A percentile compares a stretch with the other conserved stretches of the same genome.
Conservation (phyloP, 1,284 basidiomycete species). For the Lentinus polychrous region DNA sequence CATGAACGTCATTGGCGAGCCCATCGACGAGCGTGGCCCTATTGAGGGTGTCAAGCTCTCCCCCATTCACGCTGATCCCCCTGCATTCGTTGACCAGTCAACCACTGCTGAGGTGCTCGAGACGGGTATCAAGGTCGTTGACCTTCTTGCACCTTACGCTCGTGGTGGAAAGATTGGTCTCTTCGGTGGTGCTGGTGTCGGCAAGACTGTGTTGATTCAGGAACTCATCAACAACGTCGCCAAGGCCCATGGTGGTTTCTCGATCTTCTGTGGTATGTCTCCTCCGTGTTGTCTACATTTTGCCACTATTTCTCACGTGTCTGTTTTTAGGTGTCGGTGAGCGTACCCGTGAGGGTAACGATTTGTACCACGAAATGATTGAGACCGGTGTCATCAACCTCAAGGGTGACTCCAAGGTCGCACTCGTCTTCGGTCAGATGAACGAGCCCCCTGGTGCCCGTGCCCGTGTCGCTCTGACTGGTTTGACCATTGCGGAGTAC, state of each 20-base stretch:
- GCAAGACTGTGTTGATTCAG: slow-evolving; percentile 98
- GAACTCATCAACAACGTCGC: slow-evolving; percentile 99
- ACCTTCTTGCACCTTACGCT: slow-evolving; percentile 97
- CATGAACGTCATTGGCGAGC: slow-evolving; percentile 99
- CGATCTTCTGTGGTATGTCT: slow-evolving; percentile 93
- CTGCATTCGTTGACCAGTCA: slow-evolving; percentile 96
- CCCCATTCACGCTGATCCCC: slow-evolving; percentile 96
- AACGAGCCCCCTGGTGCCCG: slow-evolving; percentile 99
- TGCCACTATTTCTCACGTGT: background rate
- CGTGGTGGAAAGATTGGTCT: slow-evolving; percentile 99
- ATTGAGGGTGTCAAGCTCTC: slow-evolving; percentile 90
- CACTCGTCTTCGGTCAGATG: slow-evolving; percentile 99
- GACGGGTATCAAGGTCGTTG: slow-evolving; percentile 99
- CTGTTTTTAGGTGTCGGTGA: slow-evolving; percentile 82
- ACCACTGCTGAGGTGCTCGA: slow-evolving; percentile 97
- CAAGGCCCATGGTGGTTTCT: slow-evolving; percentile 99
- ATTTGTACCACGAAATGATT: slow-evolving; percentile 99
- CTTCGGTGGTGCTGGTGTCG: slow-evolving; percentile 99
- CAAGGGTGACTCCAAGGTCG: slow-evolving; percentile 98
- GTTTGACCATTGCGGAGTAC: slow-evolving; percentile 98
- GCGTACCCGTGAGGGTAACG: slow-evolving; percentile 99
- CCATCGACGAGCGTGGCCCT: slow-evolving; percentile 98
- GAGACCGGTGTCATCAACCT: slow-evolving; percentile 99
- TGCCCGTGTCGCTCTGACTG: slow-evolving; percentile 99
- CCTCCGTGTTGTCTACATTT: slow-evolving; percentile 1